phyloP scores from a whole-genome alignment of 805 yeast species.

The Candida quercuum region DNA sequence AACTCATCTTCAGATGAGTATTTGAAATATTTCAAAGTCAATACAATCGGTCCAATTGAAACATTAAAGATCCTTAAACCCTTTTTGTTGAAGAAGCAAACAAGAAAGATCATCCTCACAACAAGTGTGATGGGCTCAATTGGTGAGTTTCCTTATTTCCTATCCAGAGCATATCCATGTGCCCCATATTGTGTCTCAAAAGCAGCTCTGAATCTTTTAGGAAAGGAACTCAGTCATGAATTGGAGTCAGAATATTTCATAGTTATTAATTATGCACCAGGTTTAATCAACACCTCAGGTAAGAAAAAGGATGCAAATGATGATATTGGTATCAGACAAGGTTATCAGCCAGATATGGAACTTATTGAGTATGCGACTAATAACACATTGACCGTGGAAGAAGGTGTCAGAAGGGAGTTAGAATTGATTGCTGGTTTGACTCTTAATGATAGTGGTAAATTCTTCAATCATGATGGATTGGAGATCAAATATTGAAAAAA shows the following conservation, averaged over 20 bases:
- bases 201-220: slow-evolving; percentile 28
- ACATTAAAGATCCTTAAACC: slow-evolving; percentile 26
- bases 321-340: slow-evolving; percentile 7
- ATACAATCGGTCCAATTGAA: slow-evolving; percentile 30
- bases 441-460: slow-evolving; percentile 15
- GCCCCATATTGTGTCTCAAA: slow-evolving; percentile 33
- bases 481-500: slow-evolving; percentile 12
- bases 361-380: slow-evolving; percentile 9
- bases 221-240: slow-evolving; percentile 24
- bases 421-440: slow-evolving; percentile 10
- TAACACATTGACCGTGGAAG: slow-evolving; percentile 8
- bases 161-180: slow-evolving; percentile 15
- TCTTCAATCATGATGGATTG: slow-evolving; percentile 14
- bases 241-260: slow-evolving; percentile 21
- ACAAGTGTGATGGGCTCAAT: slow-evolving; percentile 27
- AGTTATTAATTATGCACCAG: slow-evolving; percentile 26
- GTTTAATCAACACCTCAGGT: slow-evolving; percentile 16
- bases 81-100: slow-evolving; percentile 19
- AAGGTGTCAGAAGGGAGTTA: slow-evolving; percentile 15
- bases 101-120: slow-evolving; percentile 26
- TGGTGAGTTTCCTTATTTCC: slow-evolving; percentile 14
- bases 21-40: slow-evolving; percentile 18
- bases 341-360: slow-evolving; percentile 10
- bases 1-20: slow-evolving; percentile 18
- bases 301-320: slow-evolving; percentile 5